A percentile compares a stretch with the other conserved stretches of the same genome.
Evolutionary conservation across 306 rosid genomes (phyloP).

Genomic region (Boehmeria nivea): DNA sequence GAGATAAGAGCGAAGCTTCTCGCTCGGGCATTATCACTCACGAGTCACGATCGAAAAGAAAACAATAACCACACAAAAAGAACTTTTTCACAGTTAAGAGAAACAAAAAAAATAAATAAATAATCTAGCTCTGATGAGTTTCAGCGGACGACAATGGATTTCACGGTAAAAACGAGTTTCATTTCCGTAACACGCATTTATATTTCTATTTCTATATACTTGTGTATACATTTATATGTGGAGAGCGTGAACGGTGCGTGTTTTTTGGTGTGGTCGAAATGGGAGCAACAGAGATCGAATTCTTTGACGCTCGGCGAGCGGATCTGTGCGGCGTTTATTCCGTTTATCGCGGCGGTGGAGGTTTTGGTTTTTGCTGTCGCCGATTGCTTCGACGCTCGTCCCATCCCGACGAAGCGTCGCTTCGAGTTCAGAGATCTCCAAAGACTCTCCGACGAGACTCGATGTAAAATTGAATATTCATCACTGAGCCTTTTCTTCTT

Average conservation of each 20-base stretch:
- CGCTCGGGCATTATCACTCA: no score
- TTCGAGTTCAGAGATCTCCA: slow-evolving; percentile 18
- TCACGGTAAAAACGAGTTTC: slow-evolving; percentile 6
- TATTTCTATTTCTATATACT: not conserved
- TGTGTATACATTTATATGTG: not conserved
- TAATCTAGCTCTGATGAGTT: slow-evolving; percentile 1
- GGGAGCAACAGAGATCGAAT: slow-evolving; percentile 34
- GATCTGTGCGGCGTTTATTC: slow-evolving; percentile 44
- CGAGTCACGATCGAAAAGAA: no score
- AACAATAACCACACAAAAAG: no score
- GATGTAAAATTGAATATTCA: slow-evolving; percentile 33
- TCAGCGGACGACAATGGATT: slow-evolving; percentile 18
- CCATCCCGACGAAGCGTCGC: slow-evolving; percentile 14
- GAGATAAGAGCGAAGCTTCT: no score
- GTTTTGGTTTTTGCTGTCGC: slow-evolving; percentile 32
- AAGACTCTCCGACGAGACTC: slow-evolving; percentile 49
- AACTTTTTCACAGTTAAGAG: not conserved
- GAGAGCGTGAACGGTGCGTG: no score
- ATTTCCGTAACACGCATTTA: not conserved
- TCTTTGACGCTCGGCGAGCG: slow-evolving; percentile 38
- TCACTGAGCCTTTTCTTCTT: not conserved
- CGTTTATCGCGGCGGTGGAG: slow-evolving; percentile 38
- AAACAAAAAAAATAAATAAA: not conserved
- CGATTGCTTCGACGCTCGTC: slow-evolving; percentile 37
- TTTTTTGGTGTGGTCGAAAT: not conserved